Percentiles rank a stretch among this genome's conserved stretches.
Evolutionary conservation across 129 eudicot species (phyloP).

Genomic region (Calendula officinalis): DNA sequence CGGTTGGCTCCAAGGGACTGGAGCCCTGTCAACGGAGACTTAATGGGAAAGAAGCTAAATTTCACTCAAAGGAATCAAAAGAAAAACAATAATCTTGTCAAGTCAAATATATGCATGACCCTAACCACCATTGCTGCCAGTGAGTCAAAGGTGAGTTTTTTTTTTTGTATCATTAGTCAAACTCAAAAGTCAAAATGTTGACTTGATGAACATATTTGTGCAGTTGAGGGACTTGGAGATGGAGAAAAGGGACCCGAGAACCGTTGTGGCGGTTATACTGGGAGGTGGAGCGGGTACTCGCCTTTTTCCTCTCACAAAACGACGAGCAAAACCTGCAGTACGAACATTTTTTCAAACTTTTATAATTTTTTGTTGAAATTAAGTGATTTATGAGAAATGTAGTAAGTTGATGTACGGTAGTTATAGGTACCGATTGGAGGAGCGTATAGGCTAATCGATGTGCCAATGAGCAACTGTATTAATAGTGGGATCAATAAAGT

Average conservation of each 20-base stretch:
- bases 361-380: constrained; percentile 1
- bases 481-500: constrained; percentile 93
- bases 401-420: constrained; percentile 19
- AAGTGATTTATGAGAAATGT: constrained; percentile 17
- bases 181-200: constrained; percentile 6
- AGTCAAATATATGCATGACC: constrained; percentile 53
- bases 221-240: constrained; percentile 70
- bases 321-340: constrained; percentile 95
- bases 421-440: constrained; percentile 94
- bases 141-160: constrained; percentile 73
- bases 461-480: constrained; percentile 98
- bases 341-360: constrained; percentile 23
- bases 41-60: constrained; percentile 74
- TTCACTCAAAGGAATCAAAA: constrained; percentile 22
- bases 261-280: constrained; percentile 76
- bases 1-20: constrained; percentile 39
- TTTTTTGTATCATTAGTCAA: neutral
- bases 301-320: constrained; percentile 88
- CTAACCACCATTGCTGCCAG: constrained; percentile 62
- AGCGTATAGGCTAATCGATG: constrained; percentile 89
- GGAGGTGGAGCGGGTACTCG: constrained; percentile 99
- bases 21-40: constrained; percentile 57
- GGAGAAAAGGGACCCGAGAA: constrained; percentile 71
- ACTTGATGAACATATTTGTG: constrained; percentile 10
- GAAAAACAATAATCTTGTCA: constrained; percentile 27